A percentile compares a stretch with the other conserved stretches of the same genome.
phyloP scores from a whole-genome alignment of 805 yeast genomes.

The Suhomyces sp. region DNA sequence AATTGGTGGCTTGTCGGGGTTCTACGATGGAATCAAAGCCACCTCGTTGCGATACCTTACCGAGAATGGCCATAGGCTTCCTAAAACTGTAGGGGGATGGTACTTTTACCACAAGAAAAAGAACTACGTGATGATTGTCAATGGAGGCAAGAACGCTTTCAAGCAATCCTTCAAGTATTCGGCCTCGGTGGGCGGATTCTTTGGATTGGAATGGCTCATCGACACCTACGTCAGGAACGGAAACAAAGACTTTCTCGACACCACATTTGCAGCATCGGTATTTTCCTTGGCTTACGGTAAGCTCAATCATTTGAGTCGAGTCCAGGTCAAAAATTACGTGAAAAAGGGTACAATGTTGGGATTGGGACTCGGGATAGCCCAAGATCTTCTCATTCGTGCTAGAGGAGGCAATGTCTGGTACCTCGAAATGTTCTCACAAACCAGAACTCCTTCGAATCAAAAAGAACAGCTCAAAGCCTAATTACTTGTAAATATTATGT shows the following conservation, averaged over 20 bases:
- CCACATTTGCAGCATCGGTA: constrained; percentile 54
- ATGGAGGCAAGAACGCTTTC: constrained; percentile 52
- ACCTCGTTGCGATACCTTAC: constrained; percentile 65
- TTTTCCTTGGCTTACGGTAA: constrained; percentile 54
- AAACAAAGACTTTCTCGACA: constrained; percentile 57
- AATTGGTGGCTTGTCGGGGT: constrained; percentile 53
- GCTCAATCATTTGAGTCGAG: constrained; percentile 38
- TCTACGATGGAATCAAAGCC: constrained; percentile 53
- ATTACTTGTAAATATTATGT: not conserved
- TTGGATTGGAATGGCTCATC: constrained; percentile 59
- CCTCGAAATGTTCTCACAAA: constrained; percentile 23
- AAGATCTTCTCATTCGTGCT: constrained; percentile 57
- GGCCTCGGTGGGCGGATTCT: constrained; percentile 45
- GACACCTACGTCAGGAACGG: constrained; percentile 49
- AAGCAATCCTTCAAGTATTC: constrained; percentile 36
- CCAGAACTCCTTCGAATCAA: not conserved
- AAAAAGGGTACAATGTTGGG: constrained; percentile 60
- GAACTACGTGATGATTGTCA: constrained; percentile 65
- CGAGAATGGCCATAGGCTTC: constrained; percentile 79
- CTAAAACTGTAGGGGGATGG: constrained; percentile 79
- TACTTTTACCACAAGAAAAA: constrained; percentile 82
- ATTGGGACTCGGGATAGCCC: constrained; percentile 56
- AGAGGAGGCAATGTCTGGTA: constrained; percentile 73
- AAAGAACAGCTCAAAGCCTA: not conserved
- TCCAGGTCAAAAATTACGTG: constrained; percentile 42